These are phyloP conservation scores for Penicillium sp. DNA, from an alignment of 2,329 filamentous ascomycete species.

Conservation along the genomic window DNA sequence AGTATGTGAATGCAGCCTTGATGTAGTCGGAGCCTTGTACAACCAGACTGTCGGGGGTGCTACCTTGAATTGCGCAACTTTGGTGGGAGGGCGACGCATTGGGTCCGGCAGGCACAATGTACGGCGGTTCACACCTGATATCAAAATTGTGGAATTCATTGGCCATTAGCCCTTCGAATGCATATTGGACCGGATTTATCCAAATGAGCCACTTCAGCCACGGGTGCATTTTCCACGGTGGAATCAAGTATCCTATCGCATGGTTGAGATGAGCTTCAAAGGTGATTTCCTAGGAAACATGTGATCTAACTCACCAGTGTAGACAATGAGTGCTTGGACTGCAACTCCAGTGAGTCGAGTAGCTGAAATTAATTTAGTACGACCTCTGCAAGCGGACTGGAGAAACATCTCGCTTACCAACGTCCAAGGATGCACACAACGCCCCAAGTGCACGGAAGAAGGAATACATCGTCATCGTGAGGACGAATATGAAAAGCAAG, in stretches of 20 bases:
- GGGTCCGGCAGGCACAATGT: conserved; percentile 57
- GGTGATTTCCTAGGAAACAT: accelerated
- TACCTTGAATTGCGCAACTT: conserved; percentile 62
- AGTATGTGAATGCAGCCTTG: conserved; percentile 56
- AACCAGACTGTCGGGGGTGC: conserved; percentile 51
- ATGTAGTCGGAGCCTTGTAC: conserved; percentile 62
- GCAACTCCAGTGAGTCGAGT: conserved; percentile 53
- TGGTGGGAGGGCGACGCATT: conserved; percentile 54
- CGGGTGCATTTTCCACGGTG: conserved; percentile 61
- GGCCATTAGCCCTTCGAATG: conserved; percentile 66
- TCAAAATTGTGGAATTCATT: conserved; percentile 68
- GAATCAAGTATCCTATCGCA: conserved; percentile 60
- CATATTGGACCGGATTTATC: conserved; percentile 69
- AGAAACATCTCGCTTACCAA: conserved; percentile 34
- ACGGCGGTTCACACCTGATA: conserved; percentile 57
- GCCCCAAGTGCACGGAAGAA: conserved; percentile 56
- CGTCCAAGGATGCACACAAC: conserved; percentile 52
- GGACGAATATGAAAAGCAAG: conserved; percentile 55
- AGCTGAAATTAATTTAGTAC: conserved; percentile 28
- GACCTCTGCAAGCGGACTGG: too few species aligned
- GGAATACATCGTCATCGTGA: conserved; percentile 58
- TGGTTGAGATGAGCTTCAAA: neutral
- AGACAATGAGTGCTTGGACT: conserved; percentile 58
- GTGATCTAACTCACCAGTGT: conserved; percentile 45
- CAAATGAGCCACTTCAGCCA: conserved; percentile 67